Conservation (phyloP, 1,284 basidiomycete species). For the Cutaneotrichosporon daszewskae region DNA sequence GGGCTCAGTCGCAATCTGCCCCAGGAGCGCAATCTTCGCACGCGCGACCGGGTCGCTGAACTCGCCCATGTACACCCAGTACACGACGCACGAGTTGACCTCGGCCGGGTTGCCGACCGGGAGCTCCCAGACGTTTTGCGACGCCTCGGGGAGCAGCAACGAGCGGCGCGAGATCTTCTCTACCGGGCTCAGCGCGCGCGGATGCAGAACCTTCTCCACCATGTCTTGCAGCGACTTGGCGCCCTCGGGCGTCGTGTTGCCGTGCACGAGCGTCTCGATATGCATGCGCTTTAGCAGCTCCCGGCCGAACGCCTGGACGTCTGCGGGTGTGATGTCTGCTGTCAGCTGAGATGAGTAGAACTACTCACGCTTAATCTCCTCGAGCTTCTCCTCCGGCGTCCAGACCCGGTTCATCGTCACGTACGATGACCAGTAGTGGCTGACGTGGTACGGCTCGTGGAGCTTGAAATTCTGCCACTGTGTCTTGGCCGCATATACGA, state of each 20-base stretch:
- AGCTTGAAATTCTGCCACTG: slow-evolving; percentile 80
- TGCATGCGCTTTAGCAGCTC: slow-evolving; percentile 64
- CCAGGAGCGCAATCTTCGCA: slow-evolving; percentile 47
- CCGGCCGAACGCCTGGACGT: slow-evolving; percentile 63
- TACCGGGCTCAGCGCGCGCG: slow-evolving; percentile 55
- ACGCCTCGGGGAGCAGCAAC: slow-evolving; percentile 62
- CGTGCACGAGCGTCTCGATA: slow-evolving; percentile 71
- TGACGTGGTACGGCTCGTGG: slow-evolving; percentile 73
- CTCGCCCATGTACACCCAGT: slow-evolving; percentile 63
- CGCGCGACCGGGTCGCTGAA: slow-evolving; percentile 52
- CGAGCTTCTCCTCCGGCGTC: slow-evolving; percentile 75
- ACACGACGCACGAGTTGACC: slow-evolving; percentile 75
- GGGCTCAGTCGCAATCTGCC: slow-evolving; percentile 79
- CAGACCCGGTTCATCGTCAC: slow-evolving; percentile 66
- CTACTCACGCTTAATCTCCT: slow-evolving; percentile 64
- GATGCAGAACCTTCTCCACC: slow-evolving; percentile 62
- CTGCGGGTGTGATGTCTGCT: slow-evolving; percentile 63
- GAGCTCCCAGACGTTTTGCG: slow-evolving; percentile 64
- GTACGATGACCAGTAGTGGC: slow-evolving; percentile 71
- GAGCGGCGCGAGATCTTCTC: slow-evolving; percentile 59
- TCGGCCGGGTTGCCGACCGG: slow-evolving; percentile 80
- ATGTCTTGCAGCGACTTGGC: slow-evolving; percentile 68
- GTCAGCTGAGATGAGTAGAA: background rate
- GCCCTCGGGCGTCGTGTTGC: slow-evolving; percentile 79
- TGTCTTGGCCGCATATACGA: slow-evolving; percentile 70